A percentile compares a stretch with the other conserved stretches of the same genome.
Evolutionary conservation across 2,329 filamentous ascomycete genomes (phyloP).

Genomic region (Nemania sp.): DNA sequence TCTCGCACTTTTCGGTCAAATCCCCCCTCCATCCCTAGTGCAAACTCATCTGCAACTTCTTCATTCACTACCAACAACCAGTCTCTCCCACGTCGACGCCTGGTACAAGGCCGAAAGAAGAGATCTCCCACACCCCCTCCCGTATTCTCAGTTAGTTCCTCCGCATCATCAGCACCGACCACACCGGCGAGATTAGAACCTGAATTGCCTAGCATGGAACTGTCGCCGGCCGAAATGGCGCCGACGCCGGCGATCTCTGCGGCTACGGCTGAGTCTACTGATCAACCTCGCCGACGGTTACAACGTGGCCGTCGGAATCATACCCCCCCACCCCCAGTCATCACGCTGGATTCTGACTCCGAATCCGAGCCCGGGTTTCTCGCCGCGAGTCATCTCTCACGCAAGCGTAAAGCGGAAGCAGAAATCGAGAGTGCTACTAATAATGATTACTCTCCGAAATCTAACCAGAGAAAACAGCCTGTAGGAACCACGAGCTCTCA

Average conservation of each 20-base stretch:
- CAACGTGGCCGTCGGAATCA: slow-evolving; percentile 32
- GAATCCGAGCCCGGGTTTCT: slow-evolving; percentile 10
- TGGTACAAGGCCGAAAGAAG: slow-evolving; percentile 37
- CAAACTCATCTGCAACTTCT: slow-evolving; percentile 22
- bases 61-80: slow-evolving; percentile 21
- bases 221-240: slow-evolving; percentile 1
- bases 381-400: slow-evolving; percentile 7
- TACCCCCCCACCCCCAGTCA: slow-evolving; percentile 18
- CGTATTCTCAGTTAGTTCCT: slow-evolving; percentile 40
- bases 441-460: slow-evolving; percentile 8
- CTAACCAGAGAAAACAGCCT: background rate
- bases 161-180: slow-evolving; percentile 37
- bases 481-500: background rate
- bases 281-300: slow-evolving; percentile 32
- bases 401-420: slow-evolving; percentile 34
- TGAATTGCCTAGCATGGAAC: slow-evolving; percentile 20
- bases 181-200: slow-evolving; percentile 30
- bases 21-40: slow-evolving; percentile 14
- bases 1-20: slow-evolving; percentile 18
- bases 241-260: background rate
- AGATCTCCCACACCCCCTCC: slow-evolving; percentile 35
- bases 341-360: slow-evolving; percentile 27
- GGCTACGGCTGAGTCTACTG: background rate
- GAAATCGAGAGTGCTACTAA: slow-evolving; percentile 18
- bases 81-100: slow-evolving; percentile 33